Evolutionary conservation across 768 basidiomycete species (phyloP).

Genomic region (Lentinula raphanica): DNA sequence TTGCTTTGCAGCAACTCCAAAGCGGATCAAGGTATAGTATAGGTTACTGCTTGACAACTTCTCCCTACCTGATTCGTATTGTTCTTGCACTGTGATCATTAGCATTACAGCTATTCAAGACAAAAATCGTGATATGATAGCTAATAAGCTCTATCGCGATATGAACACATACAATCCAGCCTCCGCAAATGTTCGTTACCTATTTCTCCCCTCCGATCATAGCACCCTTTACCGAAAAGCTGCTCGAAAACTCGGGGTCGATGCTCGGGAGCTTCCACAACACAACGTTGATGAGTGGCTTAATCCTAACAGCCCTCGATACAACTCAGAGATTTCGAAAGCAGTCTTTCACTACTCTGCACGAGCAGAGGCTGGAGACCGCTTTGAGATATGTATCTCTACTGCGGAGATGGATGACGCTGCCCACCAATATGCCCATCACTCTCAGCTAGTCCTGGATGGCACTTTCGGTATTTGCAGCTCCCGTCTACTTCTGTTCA

Average conservation of each 20-base stretch:
- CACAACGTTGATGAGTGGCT: constrained; percentile 15
- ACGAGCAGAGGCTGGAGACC: no score
- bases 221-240: constrained; percentile 15
- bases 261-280: background rate
- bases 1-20: no score
- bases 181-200: constrained; percentile 15
- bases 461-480: constrained; percentile 19
- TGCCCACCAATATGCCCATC: constrained; percentile 19
- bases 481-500: constrained; percentile 23
- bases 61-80: no score
- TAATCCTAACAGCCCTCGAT: constrained; percentile 10
- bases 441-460: constrained; percentile 16
- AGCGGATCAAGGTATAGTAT: no score
- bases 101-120: constrained; percentile 15
- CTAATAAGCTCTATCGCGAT: constrained; percentile 6
- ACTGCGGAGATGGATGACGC: constrained; percentile 20
- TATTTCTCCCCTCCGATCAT: constrained; percentile 14
- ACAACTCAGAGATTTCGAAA: background rate
- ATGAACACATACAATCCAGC: background rate
- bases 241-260: background rate
- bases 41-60: no score
- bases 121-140: no score
- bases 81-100: no score
- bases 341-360: constrained; percentile 23
- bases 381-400: constrained; percentile 26